Conservation (phyloP, 2,329 filamentous ascomycete genomes). For the Colletotrichum neosansevieriae region DNA sequence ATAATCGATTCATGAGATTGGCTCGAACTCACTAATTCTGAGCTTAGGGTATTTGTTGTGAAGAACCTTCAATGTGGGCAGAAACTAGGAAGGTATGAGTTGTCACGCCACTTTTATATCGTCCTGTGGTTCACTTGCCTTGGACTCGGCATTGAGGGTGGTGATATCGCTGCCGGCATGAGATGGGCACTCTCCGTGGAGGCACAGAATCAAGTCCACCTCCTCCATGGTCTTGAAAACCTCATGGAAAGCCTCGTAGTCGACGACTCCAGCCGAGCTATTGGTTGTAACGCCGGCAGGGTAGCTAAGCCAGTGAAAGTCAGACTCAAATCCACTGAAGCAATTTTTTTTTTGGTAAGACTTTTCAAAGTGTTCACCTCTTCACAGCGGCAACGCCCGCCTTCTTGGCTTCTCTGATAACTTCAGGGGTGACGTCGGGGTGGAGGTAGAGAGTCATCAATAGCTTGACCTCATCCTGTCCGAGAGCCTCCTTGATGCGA, state of each 20-base stretch:
- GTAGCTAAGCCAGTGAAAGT: constrained; percentile 16
- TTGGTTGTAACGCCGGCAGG: constrained; percentile 71
- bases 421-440: constrained; percentile 72
- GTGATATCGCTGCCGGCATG: constrained; percentile 57
- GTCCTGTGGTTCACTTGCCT: constrained; percentile 39
- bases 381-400: constrained; percentile 81
- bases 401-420: constrained; percentile 78
- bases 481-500: constrained; percentile 65
- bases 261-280: constrained; percentile 76
- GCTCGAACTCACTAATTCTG: constrained; percentile 55
- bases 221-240: constrained; percentile 93
- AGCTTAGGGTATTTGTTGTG: constrained; percentile 81
- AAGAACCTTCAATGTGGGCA: constrained; percentile 81
- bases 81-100: constrained; percentile 62
- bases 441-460: constrained; percentile 81
- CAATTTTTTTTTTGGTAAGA: not conserved
- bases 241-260: constrained; percentile 77
- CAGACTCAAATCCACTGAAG: not conserved
- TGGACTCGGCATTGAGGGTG: constrained; percentile 76
- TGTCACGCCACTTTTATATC: not conserved
- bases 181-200: constrained; percentile 87
- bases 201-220: constrained; percentile 84
- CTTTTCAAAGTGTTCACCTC: constrained; percentile 28
- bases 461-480: constrained; percentile 64
- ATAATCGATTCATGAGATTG: too few relatives aligned